Percentiles rank a stretch among this genome's conserved stretches.
phyloP scores from a whole-genome alignment of 2,329 filamentous ascomycete genomes.

The Talaromyces piceae region DNA sequence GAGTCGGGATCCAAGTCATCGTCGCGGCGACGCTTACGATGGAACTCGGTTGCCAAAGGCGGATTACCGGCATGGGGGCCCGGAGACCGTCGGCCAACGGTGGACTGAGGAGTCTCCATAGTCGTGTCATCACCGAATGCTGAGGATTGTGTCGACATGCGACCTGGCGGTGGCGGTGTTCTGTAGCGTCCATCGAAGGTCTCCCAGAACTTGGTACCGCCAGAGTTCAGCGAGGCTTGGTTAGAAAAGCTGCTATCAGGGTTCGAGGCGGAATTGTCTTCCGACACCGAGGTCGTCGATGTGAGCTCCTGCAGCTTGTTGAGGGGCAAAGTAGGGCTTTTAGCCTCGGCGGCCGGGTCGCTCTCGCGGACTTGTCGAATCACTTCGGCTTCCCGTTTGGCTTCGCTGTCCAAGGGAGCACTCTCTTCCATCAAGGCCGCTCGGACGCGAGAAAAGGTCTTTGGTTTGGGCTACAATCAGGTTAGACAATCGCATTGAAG shows the following conservation, averaged over 20 bases:
- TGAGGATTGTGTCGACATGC: constrained; percentile 49
- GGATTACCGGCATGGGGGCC: constrained; percentile 34
- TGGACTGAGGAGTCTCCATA: constrained; percentile 35
- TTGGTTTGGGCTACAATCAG: constrained; percentile 72
- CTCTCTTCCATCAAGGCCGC: constrained; percentile 84
- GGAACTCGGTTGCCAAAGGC: constrained; percentile 63
- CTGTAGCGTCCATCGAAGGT: constrained; percentile 61
- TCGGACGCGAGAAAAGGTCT: constrained; percentile 86
- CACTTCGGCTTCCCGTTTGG: constrained; percentile 86
- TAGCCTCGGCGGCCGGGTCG: constrained; percentile 55
- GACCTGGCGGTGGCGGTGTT: constrained; percentile 57
- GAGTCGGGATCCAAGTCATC: constrained; percentile 83
- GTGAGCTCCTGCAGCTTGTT: constrained; percentile 10
- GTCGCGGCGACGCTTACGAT: constrained; percentile 74
- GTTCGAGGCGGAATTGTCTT: background rate
- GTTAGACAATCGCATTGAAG: constrained; percentile 12
- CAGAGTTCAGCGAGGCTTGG: constrained; percentile 64
- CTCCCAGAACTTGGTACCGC: constrained; percentile 70
- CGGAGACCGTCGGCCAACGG: constrained; percentile 29
- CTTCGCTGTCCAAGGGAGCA: constrained; percentile 79
- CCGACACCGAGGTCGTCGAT: constrained; percentile 34
- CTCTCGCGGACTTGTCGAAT: constrained; percentile 91
- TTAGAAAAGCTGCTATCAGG: constrained; percentile 68
- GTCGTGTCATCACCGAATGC: constrained; percentile 33
- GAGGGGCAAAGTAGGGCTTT: constrained; percentile 38